Evolutionary conservation across 2,329 filamentous ascomycete genomes (phyloP), one percentile per base, ranked within the genome.

Genomic region (Aspergillus sp.): DNA sequence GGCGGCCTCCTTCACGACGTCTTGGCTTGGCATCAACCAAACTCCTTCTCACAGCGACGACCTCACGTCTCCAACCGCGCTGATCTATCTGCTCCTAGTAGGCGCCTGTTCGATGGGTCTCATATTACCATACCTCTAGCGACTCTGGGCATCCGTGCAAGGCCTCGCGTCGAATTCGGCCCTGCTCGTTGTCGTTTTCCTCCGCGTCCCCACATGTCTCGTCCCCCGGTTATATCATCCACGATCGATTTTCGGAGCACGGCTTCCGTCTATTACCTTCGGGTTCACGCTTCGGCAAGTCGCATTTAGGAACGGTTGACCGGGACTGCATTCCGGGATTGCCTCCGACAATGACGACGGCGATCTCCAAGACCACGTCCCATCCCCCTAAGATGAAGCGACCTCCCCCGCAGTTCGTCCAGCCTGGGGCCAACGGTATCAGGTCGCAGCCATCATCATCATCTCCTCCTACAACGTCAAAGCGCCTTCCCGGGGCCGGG

Each of bases 331-430:
- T 71, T 60, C 68, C 68, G 67, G 66, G 49, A 46, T 52, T 49
- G 59, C 61, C 59, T 56, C 66, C 61, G 66, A 64, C 68, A 73
- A 81, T 81, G 79, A 78, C 79, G 57, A 81, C 79, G 53, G 77
- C 77, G 56, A 73, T 81, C 52, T 79, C 79, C 47, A 79, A 80
- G 69, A 76, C 76, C 53, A 72, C 75, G 60, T 74, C 80, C 54
- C 75, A 80, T 68, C 74, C 80, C 62, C 72, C 76, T 67, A 92
- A 92, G 78, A 84, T 86, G 66, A 92, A 92, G 79, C 88, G 89
- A 41, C 88, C 87, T 63, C 81, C 85, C 56, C 87, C 87, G 43
- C 83, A 88, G 51, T 84, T 87, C 49, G 85, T 90, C 60, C 88
- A 90, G 74, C 85, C 87, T 54, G 77, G 78, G 61, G 69, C 77